Conservation (phyloP, 257 asterid species). For the Solanum raphanifolium region DNA sequence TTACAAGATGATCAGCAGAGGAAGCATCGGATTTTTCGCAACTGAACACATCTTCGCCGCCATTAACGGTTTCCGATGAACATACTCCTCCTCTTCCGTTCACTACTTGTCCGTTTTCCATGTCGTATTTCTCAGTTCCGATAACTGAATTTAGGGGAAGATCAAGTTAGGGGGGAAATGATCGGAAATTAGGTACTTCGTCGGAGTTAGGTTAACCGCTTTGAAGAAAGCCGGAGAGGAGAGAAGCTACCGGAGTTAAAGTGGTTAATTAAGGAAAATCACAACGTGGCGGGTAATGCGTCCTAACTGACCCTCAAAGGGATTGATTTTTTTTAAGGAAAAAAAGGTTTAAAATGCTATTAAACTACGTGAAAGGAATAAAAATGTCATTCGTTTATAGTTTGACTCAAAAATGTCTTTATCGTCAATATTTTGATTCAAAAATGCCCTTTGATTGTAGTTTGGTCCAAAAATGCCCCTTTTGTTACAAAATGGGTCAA, state of each 20-base stretch:
- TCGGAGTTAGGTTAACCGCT: not conserved
- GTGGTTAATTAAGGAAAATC: not conserved
- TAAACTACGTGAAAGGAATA: too few species aligned
- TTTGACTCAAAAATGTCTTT: too few species aligned
- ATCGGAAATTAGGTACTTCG: not conserved
- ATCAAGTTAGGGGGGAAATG: not conserved
- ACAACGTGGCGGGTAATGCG: not conserved
- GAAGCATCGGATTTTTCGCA: constrained; percentile 38
- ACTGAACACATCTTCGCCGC: constrained; percentile 64
- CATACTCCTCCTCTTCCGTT: constrained; percentile 18
- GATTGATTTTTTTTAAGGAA: too few species aligned
- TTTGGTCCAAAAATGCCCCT: too few species aligned
- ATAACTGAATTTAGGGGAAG: not conserved
- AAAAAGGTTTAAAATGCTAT: too few species aligned
- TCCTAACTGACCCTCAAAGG: not conserved
- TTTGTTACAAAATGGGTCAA: too few species aligned
- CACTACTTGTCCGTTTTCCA: not conserved
- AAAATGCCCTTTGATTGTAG: too few species aligned
- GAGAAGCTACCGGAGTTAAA: not conserved
- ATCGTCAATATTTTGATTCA: too few species aligned
- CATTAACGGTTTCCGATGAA: constrained; percentile 46
- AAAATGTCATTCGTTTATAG: too few species aligned
- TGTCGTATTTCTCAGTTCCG: not conserved
- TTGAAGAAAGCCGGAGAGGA: not conserved
- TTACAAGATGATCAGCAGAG: constrained; percentile 85